Evolutionary conservation across 1,139 yeast species (phyloP), one percentile per base, ranked within the genome.

Genomic region (Suhomyces maxii): DNA sequence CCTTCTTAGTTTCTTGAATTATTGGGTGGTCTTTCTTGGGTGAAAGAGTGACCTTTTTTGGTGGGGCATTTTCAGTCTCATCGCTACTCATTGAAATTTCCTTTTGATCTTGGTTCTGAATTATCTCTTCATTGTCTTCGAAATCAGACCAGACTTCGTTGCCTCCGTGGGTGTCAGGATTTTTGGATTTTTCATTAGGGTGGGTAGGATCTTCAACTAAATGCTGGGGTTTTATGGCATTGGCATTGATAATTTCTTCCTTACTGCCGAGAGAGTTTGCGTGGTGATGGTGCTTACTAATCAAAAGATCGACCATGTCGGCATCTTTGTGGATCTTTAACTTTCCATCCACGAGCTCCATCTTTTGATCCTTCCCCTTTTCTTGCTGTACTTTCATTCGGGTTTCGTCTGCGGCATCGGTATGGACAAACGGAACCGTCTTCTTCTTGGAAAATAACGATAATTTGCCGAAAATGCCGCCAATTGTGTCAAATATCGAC

Each of bases 391-490:
- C 35, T 8, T 33, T 13, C n/a, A 28, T 9, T 5, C 7, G n/a
- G 3, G n/a, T 28, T 8, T 36, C 42, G 11, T 34, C 43, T 7
- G 42, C 56, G 5, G 59, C 61, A 8, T 54, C 53, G 6, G 59
- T 57, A 18, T 56, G 46, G n/a, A 53, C 53, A 39, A 54, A 60
- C 3, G 64, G 63, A 4, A 56, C 52, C 1, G 64, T 60, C 38
- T 57, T 59, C 50, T 47, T 39, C 33, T 44, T 39, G 34, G 38
- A 40, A 11, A 36, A 28, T 30, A 41, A 8, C 8, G 39, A 37
- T 23, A 42, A 28, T 14, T 40, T 40, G 38, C 30, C 33, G 12
- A 47, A 36, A 12, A 41, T 23, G 6, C 34, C 32, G 11, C 28
- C 34, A 4, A 45, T 11, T n/a, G 48, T 37, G 26, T 33, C 14